Conservation (phyloP, 495 filamentous ascomycete species). For the Letharia columbiana region DNA sequence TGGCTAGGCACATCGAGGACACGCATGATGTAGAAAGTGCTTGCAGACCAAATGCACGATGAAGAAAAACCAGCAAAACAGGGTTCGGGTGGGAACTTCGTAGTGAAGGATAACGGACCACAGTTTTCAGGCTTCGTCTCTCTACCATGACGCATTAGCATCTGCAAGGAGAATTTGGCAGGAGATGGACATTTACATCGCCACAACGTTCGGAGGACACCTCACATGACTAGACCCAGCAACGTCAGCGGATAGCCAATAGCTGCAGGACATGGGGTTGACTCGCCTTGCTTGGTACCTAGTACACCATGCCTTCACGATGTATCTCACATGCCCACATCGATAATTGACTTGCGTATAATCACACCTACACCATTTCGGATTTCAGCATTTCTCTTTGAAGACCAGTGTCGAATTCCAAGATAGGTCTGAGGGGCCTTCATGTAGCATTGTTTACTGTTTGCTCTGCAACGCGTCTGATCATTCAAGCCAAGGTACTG, state of each 20-base stretch:
- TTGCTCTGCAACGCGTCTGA: background rate
- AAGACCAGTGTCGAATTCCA: background rate
- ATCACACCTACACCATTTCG: slow-evolving; percentile 42
- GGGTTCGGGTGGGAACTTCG: background rate
- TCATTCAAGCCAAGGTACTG: background rate
- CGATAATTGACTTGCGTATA: slow-evolving; percentile 43
- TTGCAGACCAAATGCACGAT: slow-evolving; percentile 3
- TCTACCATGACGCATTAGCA: slow-evolving; percentile 22
- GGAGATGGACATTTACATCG: slow-evolving; percentile 31
- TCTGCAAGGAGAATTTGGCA: background rate
- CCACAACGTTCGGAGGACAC: slow-evolving; percentile 42
- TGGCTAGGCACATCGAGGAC: background rate
- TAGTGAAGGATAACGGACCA: slow-evolving; percentile 26
- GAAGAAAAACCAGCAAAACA: slow-evolving; percentile 1
- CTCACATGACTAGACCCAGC: slow-evolving; percentile 25
- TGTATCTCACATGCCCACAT: slow-evolving; percentile 43
- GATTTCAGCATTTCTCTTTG: background rate
- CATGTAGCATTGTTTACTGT: background rate
- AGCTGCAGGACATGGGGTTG: slow-evolving; percentile 15
- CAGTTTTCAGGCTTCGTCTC: slow-evolving; percentile 38
- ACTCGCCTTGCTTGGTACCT: slow-evolving; percentile 38
- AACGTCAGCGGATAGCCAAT: slow-evolving; percentile 1
- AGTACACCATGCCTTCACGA: slow-evolving; percentile 46
- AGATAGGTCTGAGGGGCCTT: background rate
- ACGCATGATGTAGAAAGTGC: background rate